phyloP scores from a whole-genome alignment of 208 protist species.

The Trypanosomatidae sp. region DNA sequence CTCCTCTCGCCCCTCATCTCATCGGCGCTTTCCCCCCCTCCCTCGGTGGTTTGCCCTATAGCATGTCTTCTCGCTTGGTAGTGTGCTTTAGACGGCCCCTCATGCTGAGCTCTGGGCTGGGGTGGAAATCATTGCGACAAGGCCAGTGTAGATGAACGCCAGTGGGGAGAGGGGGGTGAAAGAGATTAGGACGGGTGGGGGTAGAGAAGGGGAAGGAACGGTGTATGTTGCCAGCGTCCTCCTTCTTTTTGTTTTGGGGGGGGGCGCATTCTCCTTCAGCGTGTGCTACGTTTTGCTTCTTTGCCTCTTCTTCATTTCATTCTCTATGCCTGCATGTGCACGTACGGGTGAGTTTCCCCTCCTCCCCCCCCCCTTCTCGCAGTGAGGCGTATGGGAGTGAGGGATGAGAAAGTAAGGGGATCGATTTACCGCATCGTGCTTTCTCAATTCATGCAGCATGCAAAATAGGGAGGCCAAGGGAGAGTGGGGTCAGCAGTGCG shows the following conservation, averaged over 20 bases:
- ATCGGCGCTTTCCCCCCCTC: background rate
- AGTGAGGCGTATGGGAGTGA: background rate
- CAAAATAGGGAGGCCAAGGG: background rate
- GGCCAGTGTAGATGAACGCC: background rate
- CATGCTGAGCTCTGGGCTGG: background rate
- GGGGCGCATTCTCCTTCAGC: background rate
- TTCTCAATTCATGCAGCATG: background rate
- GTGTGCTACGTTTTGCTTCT: background rate
- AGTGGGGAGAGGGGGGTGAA: background rate
- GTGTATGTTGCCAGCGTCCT: background rate
- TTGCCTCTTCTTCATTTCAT: background rate
- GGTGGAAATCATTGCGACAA: background rate
- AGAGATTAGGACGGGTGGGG: background rate
- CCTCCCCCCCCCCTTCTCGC: background rate
- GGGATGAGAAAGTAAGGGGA: background rate
- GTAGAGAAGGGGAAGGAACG: background rate
- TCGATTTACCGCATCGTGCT: background rate
- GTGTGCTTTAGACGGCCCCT: background rate
- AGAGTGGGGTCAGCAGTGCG: background rate
- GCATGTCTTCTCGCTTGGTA: background rate
- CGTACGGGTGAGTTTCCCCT: background rate
- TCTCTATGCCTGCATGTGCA: background rate
- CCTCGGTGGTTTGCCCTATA: background rate
- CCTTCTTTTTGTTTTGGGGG: background rate
- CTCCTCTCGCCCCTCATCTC: conserved; percentile 6